Conservation (phyloP, 306 rosid species). For the Casuarina glauca region DNA sequence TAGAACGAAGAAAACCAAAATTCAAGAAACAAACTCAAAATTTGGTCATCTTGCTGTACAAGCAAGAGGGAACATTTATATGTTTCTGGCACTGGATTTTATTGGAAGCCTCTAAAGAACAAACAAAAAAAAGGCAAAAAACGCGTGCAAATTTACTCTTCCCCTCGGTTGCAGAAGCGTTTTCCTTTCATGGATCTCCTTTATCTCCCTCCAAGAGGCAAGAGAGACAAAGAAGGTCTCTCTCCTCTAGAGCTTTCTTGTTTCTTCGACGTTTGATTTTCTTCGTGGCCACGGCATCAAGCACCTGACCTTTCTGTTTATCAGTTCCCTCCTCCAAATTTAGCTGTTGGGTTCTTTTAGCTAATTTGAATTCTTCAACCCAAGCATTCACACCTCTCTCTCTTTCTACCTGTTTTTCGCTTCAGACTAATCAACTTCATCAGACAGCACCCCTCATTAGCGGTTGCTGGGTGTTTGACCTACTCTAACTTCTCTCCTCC, state of each 20-base stretch:
- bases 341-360: not conserved
- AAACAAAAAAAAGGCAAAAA: not conserved
- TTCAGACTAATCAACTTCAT: not conserved
- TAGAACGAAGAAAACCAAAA: slow-evolving; percentile 16
- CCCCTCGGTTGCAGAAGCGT: not conserved
- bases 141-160: not conserved
- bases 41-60: not conserved
- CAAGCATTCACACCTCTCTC: slow-evolving; percentile 10
- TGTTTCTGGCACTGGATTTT: not conserved
- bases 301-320: slow-evolving; percentile 3
- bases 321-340: not conserved
- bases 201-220: slow-evolving; percentile 19
- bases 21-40: not conserved
- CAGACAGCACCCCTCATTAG: slow-evolving; percentile 15
- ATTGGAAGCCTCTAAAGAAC: not conserved
- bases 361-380: slow-evolving; percentile 31
- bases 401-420: not conserved
- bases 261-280: slow-evolving; percentile 14
- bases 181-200: slow-evolving; percentile 14
- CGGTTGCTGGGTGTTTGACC: not conserved
- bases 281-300: slow-evolving; percentile 12
- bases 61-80: not conserved
- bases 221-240: slow-evolving; percentile 16
- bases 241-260: not conserved
- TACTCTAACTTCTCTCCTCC: not conserved